Evolutionary conservation across 371 early-diverging fungal genomes (phyloP).

Genomic region (Mucor racemosus): DNA sequence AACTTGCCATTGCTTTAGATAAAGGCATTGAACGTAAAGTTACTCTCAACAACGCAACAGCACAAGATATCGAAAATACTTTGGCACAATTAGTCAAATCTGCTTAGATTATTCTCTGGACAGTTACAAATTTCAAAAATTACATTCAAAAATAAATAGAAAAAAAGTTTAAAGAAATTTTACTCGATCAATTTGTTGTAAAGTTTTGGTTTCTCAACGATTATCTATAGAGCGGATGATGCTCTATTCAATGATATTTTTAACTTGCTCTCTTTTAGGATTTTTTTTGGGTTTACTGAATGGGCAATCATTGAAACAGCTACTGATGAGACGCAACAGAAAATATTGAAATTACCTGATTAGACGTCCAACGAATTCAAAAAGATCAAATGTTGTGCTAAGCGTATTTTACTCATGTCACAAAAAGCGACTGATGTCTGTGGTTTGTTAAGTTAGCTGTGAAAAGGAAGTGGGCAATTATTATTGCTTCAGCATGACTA

Average conservation of each 20-base stretch:
- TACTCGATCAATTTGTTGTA: neutral
- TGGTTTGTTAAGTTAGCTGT: too few species aligned
- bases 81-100: constrained; percentile 67
- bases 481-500: too few species aligned
- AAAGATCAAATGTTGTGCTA: too few species aligned
- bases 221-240: neutral
- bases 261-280: too few species aligned
- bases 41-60: constrained; percentile 74
- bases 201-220: neutral
- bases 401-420: too few species aligned
- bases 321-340: too few species aligned
- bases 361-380: too few species aligned
- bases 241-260: neutral
- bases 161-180: neutral
- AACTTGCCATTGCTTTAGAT: constrained; percentile 50
- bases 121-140: neutral
- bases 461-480: too few species aligned
- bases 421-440: too few species aligned
- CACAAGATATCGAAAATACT: constrained; percentile 72
- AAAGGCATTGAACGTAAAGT: constrained; percentile 86
- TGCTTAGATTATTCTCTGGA: constrained; percentile 26
- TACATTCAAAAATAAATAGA: constrained; percentile 10
- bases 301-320: neutral
- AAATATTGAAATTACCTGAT: too few species aligned
- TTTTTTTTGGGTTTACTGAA: neutral